Evolutionary conservation across 2,329 filamentous ascomycete species (phyloP).

Genomic region (Podosphaera fusca): DNA sequence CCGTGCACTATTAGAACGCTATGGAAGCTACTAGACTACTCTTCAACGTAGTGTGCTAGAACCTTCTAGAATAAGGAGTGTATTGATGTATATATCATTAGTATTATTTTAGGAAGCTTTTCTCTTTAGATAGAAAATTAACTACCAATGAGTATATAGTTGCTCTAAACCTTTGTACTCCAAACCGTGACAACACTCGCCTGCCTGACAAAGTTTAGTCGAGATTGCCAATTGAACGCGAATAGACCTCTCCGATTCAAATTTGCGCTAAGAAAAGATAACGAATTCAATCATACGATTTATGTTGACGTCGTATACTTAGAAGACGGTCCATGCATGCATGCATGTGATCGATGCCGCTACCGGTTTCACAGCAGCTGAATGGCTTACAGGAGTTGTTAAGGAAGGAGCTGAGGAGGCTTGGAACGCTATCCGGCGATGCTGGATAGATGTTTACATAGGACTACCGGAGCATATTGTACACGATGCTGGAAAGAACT

Average conservation of each 20-base stretch:
- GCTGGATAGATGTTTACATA: background rate
- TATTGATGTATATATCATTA: too few relatives aligned
- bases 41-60: too few relatives aligned
- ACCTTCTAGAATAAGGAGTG: too few relatives aligned
- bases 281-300: background rate
- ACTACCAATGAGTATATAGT: too few relatives aligned
- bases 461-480: background rate
- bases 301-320: background rate
- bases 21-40: too few relatives aligned
- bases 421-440: background rate
- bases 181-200: background rate
- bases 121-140: too few relatives aligned
- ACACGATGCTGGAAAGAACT: conserved; percentile 2
- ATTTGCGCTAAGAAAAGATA: background rate
- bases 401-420: background rate
- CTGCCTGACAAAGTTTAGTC: background rate
- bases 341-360: background rate
- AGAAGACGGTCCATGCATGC: background rate
- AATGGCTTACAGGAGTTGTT: background rate
- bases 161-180: too few relatives aligned
- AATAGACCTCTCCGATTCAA: background rate
- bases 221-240: background rate
- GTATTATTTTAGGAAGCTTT: too few relatives aligned
- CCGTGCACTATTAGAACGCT: too few relatives aligned
- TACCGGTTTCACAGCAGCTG: background rate